These are phyloP conservation scores for Xylaria castorea DNA, from an alignment of 495 filamentous ascomycete species.

Conservation along the genomic window DNA sequence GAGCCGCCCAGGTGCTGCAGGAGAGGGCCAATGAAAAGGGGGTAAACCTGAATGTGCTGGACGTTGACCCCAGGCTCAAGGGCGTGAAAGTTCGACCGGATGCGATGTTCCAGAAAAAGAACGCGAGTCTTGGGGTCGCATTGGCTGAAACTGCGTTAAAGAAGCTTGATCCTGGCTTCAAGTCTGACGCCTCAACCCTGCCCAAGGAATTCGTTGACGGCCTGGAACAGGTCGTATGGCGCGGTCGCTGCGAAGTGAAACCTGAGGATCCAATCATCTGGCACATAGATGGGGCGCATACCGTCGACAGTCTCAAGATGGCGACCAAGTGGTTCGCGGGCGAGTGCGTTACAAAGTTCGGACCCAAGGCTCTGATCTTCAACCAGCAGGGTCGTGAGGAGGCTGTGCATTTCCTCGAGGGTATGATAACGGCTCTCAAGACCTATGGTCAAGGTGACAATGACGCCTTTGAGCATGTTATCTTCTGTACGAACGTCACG, in stretches of 20 bases:
- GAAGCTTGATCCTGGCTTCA: constrained; percentile 49
- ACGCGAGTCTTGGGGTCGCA: constrained; percentile 82
- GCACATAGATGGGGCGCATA: constrained; percentile 94
- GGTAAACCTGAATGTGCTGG: constrained; percentile 65
- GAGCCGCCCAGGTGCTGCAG: constrained; percentile 71
- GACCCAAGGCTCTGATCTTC: constrained; percentile 79
- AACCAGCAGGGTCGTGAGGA: constrained; percentile 92
- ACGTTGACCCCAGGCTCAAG: constrained; percentile 66
- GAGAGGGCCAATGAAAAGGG: constrained; percentile 73
- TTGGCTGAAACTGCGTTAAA: constrained; percentile 68
- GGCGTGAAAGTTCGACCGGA: constrained; percentile 75
- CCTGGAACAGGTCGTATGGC: constrained; percentile 74
- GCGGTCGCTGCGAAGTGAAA: constrained; percentile 84
- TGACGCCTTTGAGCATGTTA: constrained; percentile 73
- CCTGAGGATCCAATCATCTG: constrained; percentile 71
- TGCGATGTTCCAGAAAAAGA: constrained; percentile 83
- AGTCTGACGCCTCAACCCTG: constrained; percentile 45
- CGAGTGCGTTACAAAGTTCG: constrained; percentile 46
- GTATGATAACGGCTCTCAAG: constrained; percentile 64
- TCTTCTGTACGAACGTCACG: constrained; percentile 92
- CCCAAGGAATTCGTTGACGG: constrained; percentile 75
- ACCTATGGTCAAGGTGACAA: constrained; percentile 45
- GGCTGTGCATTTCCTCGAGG: constrained; percentile 70
- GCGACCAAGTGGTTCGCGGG: constrained; percentile 79
- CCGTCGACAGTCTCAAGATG: constrained; percentile 81